Evolutionary conservation across 441 rosid species (phyloP).

Genomic region (Manihot esculenta): DNA sequence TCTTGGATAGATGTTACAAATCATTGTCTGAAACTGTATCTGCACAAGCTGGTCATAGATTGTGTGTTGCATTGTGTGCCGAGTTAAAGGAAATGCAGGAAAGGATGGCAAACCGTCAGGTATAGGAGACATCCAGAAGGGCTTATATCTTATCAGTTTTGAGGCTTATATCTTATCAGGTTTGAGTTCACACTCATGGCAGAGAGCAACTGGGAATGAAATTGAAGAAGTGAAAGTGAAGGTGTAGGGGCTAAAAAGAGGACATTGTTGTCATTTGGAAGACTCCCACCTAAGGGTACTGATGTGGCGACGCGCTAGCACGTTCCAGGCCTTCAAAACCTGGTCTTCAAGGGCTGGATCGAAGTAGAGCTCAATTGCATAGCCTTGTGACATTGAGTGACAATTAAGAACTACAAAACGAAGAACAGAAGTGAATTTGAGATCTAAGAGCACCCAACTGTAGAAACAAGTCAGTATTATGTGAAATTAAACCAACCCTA

Average conservation of each 20-base stretch:
- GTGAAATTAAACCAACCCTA: not conserved
- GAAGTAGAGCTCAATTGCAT: slow-evolving; percentile 57
- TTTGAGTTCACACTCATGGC: slow-evolving; percentile 96
- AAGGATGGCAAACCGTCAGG: slow-evolving; percentile 82
- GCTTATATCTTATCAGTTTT: slow-evolving; percentile 89
- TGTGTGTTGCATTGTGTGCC: slow-evolving; percentile 63
- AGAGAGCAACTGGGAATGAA: slow-evolving; percentile 79
- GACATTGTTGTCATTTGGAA: slow-evolving; percentile 58
- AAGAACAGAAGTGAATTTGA: not conserved
- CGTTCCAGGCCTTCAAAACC: slow-evolving; percentile 93
- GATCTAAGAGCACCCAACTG: not conserved
- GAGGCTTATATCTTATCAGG: too few species aligned
- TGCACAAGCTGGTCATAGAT: slow-evolving; percentile 56
- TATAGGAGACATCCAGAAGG: slow-evolving; percentile 84
- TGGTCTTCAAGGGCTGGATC: slow-evolving; percentile 95
- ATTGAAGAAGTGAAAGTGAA: slow-evolving; percentile 63
- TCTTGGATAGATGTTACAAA: slow-evolving; percentile 58
- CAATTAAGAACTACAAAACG: not conserved
- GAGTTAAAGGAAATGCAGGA: slow-evolving; percentile 95
- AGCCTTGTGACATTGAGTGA: slow-evolving; percentile 26
- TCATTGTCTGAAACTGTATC: slow-evolving; percentile 58
- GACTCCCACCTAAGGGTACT: slow-evolving; percentile 77
- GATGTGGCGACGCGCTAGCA: slow-evolving; percentile 91
- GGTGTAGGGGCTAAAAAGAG: slow-evolving; percentile 86
- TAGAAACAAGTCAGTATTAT: not conserved